Base-by-base conservation (phyloP, 2,329 filamentous ascomycete species). In the Coniochaeta sp. region DNA sequence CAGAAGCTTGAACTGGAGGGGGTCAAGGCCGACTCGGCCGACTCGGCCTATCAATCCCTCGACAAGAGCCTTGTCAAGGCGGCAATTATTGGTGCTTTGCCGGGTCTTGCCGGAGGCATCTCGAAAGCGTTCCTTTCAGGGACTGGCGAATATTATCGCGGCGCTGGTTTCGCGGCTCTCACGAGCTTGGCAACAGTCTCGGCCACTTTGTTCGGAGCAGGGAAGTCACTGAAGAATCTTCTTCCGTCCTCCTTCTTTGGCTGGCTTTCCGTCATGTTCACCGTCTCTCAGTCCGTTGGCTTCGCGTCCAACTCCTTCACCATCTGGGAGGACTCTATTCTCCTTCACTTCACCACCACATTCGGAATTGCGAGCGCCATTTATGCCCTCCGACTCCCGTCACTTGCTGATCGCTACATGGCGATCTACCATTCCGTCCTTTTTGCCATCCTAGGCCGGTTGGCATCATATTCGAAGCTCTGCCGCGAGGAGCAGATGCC, bases 401-500 rank as follows among this genome's bases (percentile, higher is more conserved):
- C 82, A 38, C 76, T 81, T 26, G 77, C 82, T 3, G 89, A 96
- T 65, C 85, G 89, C 47, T 85, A 88, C 12, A 76, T 96, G 55
- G 92, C 89, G 26, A 81, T 91, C 28, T 93, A 93, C 68, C 93
- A 99, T 71, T 95, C 95, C 0, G 72, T 93, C 22, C 78, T 91
- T 1, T 98, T 99, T 69, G 80, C 95, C 60, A 71, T 91, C 5
- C 81, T 98, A 14, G 89, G 88, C 16, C 87, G 93, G 59, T 59
- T 93, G 3, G 89, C 92, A 0, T 96, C 93, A 1, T 87, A 93
- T 65, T 97, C 95, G 10, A 90, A 92, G 65, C 86, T 99, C 22
- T 99, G 95, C 72, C 89, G 95, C 61, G 95, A 99, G 73, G 95
- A 99, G 76, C 95, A 99, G 76, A 97, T 98, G 91, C 95, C 95